These are phyloP conservation scores for Tetrapisispora taiwanensis DNA, from an alignment of 805 yeast genomes.

Conservation along the genomic window DNA sequence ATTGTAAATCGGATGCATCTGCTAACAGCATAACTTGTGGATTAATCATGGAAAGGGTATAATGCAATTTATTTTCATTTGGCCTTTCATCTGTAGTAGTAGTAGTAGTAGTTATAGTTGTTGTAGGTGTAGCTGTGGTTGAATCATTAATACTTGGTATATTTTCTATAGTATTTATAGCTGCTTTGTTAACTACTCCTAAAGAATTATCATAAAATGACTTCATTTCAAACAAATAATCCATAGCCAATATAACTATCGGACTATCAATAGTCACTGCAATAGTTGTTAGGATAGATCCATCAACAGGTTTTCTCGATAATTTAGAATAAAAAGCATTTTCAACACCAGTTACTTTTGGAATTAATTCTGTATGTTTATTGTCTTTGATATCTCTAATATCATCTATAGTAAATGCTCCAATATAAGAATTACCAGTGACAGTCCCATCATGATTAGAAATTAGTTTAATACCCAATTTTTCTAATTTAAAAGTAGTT, in stretches of 20 bases:
- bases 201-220: constrained; percentile 37
- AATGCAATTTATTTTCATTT: constrained; percentile 30
- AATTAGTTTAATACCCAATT: constrained; percentile 40
- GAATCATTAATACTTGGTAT: background rate
- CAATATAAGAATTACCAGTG: constrained; percentile 50
- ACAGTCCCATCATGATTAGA: constrained; percentile 47
- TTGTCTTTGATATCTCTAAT: constrained; percentile 52
- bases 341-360: constrained; percentile 49
- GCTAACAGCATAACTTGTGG: constrained; percentile 74
- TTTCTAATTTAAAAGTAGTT: constrained; percentile 51
- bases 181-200: constrained; percentile 5
- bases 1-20: constrained; percentile 53
- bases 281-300: constrained; percentile 36
- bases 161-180: background rate
- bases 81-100: background rate
- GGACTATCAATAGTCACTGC: constrained; percentile 72
- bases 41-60: constrained; percentile 59
- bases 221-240: constrained; percentile 70
- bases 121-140: too few species aligned
- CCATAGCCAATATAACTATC: constrained; percentile 69
- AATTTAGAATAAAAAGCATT: constrained; percentile 61
- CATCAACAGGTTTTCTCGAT: constrained; percentile 33
- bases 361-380: constrained; percentile 72
- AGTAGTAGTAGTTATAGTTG: too few species aligned
- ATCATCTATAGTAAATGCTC: constrained; percentile 72